Base-by-base conservation (phyloP, 768 basidiomycete species). In the Antrodiella citrinella region DNA sequence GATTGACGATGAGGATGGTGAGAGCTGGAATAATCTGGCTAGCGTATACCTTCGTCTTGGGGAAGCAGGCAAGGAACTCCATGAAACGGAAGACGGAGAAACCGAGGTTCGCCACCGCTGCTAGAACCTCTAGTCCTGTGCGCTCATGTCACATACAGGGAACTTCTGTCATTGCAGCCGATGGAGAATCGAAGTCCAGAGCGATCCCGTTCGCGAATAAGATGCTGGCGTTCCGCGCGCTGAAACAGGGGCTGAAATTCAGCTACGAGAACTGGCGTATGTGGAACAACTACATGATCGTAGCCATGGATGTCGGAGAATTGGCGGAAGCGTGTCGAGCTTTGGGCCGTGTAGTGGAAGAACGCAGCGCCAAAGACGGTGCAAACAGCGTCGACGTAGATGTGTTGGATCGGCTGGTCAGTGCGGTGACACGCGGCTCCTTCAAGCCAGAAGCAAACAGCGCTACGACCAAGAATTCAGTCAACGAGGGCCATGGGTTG, bases 11-110 rank as follows among this genome's bases (percentile, higher is more conserved):
- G 96, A 98, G 57, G 94, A 99, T 60, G 91, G 81, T 3, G 95
- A 98, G 74, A 95, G 92, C 57, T 98, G 96, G 96, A 95, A 86
- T 59, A 99, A 99, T 65, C 72, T 99, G 54, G 96, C 95, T 26
- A 92, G 86, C 51, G 83, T 93, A 62, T 96, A 97, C 67, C 78
- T 99, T 54, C 84, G 91, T 43, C 75, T 95, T 65, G 85, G 81
- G 10, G 73, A 73, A 47, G 61, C 62, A 2, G 65, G 54, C 46
- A 57, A 62, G 55, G 67, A 59, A 52, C 59, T 51, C 4, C 58
- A 59, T 53, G 50, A 50, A 51, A 55, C 51, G 26, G 65, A 69
- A 22, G 62, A 63, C 23, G 65, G 66, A 24, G 69, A 59, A 26
- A 50, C 24, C 18, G 48, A 62, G 57, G 61, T 60, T 20, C 50